Percentiles rank a stretch among this genome's conserved stretches.
Evolutionary conservation across 306 rosid genomes (phyloP).

Genomic region (Hippophae tibetana): DNA sequence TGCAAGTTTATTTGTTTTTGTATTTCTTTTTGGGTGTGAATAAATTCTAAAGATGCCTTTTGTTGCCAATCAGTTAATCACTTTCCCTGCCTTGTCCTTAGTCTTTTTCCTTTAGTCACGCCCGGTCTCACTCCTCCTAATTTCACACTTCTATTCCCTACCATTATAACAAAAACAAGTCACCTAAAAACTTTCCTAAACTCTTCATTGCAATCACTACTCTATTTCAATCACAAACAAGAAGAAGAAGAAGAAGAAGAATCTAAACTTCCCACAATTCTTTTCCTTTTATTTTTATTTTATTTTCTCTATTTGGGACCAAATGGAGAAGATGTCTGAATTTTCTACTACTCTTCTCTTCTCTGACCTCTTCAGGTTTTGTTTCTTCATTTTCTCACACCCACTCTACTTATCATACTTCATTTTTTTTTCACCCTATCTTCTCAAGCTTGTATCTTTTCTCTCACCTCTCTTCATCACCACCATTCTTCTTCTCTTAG

Average conservation of each 20-base stretch:
- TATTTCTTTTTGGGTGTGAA: slow-evolving; percentile 3
- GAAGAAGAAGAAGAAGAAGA: slow-evolving; percentile 8
- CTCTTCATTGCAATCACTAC: slow-evolving; percentile 8
- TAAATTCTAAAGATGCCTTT: slow-evolving; percentile 17
- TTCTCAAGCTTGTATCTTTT: slow-evolving; percentile 63
- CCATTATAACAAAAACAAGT: slow-evolving; percentile 21
- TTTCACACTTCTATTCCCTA: slow-evolving; percentile 18
- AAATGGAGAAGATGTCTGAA: slow-evolving; percentile 37
- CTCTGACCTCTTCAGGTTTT: slow-evolving; percentile 29
- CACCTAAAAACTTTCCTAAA: slow-evolving; percentile 17
- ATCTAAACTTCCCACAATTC: slow-evolving; percentile 9
- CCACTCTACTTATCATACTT: slow-evolving; percentile 83
- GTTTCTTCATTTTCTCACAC: slow-evolving; percentile 61
- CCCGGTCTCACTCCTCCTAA: slow-evolving; percentile 39
- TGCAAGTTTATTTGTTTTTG: slow-evolving; percentile 6
- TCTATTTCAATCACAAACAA: slow-evolving; percentile 5
- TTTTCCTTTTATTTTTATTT: not conserved
- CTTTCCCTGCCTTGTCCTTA: slow-evolving; percentile 19
- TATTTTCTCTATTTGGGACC: slow-evolving; percentile 19
- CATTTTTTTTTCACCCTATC: slow-evolving; percentile 73
- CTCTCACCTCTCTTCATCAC: slow-evolving; percentile 81
- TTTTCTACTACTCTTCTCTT: slow-evolving; percentile 38
- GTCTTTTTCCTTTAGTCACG: slow-evolving; percentile 84
- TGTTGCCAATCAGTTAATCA: slow-evolving; percentile 17
- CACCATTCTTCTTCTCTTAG: slow-evolving; percentile 59